Base-by-base conservation (phyloP, 805 yeast species). In the Candida schatavii region DNA sequence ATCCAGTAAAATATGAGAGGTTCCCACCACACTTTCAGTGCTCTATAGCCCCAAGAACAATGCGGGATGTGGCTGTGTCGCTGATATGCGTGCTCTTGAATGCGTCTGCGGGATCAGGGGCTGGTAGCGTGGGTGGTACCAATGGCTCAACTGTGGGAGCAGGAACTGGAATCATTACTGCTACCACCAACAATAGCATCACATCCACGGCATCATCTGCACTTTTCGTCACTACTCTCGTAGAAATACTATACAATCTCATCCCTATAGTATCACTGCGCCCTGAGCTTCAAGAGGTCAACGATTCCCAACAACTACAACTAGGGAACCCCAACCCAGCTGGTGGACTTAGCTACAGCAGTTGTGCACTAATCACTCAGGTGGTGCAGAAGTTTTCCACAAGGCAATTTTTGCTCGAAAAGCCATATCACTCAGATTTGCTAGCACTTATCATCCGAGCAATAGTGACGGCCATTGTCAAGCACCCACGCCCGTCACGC, bases 211-310 rank as follows among this genome's bases (percentile, higher is more conserved):
- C 64, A 3, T n/a, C n/a, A n/a, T 60, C 77, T 3, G 52, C 50
- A 32, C 48, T 59, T 17, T 41, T 64, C 14, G 39, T 57, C n/a
- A 74, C 80, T 0, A 73, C 80, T 10, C 59, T 80, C 28, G 73
- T 77, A 38, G 85, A 85, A 52, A 67, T 77, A 39, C 56, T 84
- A 6, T 83, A 81, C 59, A 85, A 85, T 53, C 52, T 83, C 38
- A 61, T 85, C 11, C 80, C 69, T 1, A 54, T 58, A 13, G 56
- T 63, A 2, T 45, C 61, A 11, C 35, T 78, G 2, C 15, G 18
- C 5, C 63, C 26, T 38, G 6, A 28, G 40, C 30, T 10, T 27
- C 28, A 18, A 18, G n/a, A 13, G 7, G 14, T 17, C 4, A 19
- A 30, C 4, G 52, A 57, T 33, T 57, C 54, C 37, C 49, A 59